These are phyloP conservation scores for Volutella citrinella DNA, from an alignment of 2,329 filamentous ascomycete species.

Conservation along the genomic window DNA sequence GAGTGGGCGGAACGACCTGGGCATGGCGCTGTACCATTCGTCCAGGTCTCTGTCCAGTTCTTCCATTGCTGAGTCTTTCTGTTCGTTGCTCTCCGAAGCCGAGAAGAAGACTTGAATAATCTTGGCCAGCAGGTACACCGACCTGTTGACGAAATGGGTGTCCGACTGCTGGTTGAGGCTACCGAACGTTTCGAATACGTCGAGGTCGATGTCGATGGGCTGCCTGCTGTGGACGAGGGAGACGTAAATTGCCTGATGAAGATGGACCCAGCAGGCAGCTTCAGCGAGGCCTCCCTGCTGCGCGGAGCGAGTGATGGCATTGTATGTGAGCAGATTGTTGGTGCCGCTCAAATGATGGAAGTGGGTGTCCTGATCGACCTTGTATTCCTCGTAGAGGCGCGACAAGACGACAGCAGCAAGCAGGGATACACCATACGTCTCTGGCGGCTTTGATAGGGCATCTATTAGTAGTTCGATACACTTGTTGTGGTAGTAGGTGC, in stretches of 20 bases:
- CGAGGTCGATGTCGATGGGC: constrained; percentile 15
- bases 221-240: constrained; percentile 25
- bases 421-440: constrained; percentile 43
- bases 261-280: constrained; percentile 37
- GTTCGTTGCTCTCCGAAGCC: too few species aligned
- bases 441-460: constrained; percentile 38
- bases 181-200: too few species aligned
- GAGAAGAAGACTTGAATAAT: too few species aligned
- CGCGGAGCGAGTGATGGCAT: constrained; percentile 33
- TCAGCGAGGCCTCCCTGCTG: constrained; percentile 37
- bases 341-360: constrained; percentile 39
- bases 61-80: too few species aligned
- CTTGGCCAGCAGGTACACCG: too few species aligned
- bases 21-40: too few species aligned
- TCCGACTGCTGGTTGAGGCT: too few species aligned
- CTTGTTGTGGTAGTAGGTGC: constrained; percentile 30
- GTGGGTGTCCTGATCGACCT: constrained; percentile 30
- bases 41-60: too few species aligned
- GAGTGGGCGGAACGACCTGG: too few species aligned
- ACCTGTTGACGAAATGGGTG: too few species aligned
- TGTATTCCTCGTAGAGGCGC: constrained; percentile 44
- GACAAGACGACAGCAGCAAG: constrained; percentile 47
- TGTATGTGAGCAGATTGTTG: constrained; percentile 32
- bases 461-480: constrained; percentile 45
- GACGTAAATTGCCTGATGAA: constrained; percentile 39